Evolutionary conservation across 768 basidiomycete species (phyloP).

Genomic region (Hysterangium stoloniferum): DNA sequence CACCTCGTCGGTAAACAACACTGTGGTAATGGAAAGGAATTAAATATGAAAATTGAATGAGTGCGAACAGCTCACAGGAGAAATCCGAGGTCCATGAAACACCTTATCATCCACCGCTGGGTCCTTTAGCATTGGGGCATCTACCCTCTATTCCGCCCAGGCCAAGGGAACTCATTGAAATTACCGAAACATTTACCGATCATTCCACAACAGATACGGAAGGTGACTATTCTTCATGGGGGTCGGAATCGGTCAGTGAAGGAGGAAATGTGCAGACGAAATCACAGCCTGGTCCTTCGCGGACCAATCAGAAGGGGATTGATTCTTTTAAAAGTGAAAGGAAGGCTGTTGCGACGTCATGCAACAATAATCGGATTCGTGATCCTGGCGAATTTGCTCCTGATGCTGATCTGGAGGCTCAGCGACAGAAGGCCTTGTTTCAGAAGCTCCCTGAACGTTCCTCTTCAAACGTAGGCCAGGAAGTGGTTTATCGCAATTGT

Average conservation of each 20-base stretch:
- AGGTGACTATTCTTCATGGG: conserved; percentile 28
- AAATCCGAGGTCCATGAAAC: too few species aligned
- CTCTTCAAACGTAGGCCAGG: conserved; percentile 46
- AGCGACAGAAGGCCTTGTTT: conserved; percentile 59
- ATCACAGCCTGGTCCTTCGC: background rate
- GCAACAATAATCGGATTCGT: conserved; percentile 27
- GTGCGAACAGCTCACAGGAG: too few species aligned
- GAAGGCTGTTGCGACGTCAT: conserved; percentile 21
- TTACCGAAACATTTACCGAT: background rate
- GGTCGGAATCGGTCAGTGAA: conserved; percentile 33
- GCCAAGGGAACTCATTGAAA: background rate
- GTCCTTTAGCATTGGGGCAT: conserved; percentile 1
- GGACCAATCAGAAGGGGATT: conserved; percentile 10
- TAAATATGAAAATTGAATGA: too few species aligned
- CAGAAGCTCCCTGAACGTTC: conserved; percentile 61
- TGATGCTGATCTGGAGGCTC: conserved; percentile 55
- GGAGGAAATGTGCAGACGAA: conserved; percentile 29
- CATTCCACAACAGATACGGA: conserved; percentile 5
- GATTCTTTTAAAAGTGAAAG: conserved; percentile 16
- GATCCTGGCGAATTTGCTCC: conserved; percentile 8
- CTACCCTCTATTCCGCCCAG: conserved; percentile 3
- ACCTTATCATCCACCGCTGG: background rate
- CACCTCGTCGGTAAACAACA: too few species aligned
- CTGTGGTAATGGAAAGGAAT: too few species aligned
- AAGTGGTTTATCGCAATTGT: conserved; percentile 55